A percentile compares a stretch with the other conserved stretches of the same genome.
phyloP scores from a whole-genome alignment of 495 filamentous ascomycete genomes.

The Elasticomyces elasticus region DNA sequence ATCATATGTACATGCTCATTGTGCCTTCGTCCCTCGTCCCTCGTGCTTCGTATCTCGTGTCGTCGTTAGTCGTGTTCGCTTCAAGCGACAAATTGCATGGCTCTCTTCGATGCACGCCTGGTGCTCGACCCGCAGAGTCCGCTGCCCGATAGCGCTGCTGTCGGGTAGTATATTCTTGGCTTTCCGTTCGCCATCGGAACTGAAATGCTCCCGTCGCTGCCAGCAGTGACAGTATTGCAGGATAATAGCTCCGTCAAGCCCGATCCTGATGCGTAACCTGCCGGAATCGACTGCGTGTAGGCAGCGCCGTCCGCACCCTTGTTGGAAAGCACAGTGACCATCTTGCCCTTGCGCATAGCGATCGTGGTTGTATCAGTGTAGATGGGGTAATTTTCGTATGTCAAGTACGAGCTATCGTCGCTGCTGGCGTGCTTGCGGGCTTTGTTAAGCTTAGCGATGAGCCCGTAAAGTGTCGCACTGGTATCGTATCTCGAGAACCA shows the following conservation, averaged over 20 bases:
- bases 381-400: conserved; percentile 45
- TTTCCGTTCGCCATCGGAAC: conserved; percentile 26
- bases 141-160: conserved; percentile 14
- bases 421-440: conserved; percentile 48
- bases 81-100: too few relatives aligned
- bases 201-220: conserved; percentile 21
- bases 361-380: conserved; percentile 48
- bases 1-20: too few relatives aligned
- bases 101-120: too few relatives aligned
- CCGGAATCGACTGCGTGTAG: conserved; percentile 39
- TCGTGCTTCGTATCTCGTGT: too few relatives aligned
- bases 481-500: conserved; percentile 61
- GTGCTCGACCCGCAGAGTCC: conserved; percentile 23
- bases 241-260: conserved; percentile 38
- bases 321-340: conserved; percentile 55
- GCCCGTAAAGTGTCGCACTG: conserved; percentile 47
- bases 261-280: conserved; percentile 31
- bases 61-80: too few relatives aligned
- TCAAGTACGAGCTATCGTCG: conserved; percentile 38
- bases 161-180: conserved; percentile 27
- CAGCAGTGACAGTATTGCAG: conserved; percentile 36
- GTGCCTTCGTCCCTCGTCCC: too few relatives aligned
- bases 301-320: conserved; percentile 37
- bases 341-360: conserved; percentile 59
- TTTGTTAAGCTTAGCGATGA: conserved; percentile 48